Evolutionary conservation across 2,329 filamentous ascomycete genomes (phyloP), one percentile per base, ranked within the genome.

Genomic region (Nemania serpens): DNA sequence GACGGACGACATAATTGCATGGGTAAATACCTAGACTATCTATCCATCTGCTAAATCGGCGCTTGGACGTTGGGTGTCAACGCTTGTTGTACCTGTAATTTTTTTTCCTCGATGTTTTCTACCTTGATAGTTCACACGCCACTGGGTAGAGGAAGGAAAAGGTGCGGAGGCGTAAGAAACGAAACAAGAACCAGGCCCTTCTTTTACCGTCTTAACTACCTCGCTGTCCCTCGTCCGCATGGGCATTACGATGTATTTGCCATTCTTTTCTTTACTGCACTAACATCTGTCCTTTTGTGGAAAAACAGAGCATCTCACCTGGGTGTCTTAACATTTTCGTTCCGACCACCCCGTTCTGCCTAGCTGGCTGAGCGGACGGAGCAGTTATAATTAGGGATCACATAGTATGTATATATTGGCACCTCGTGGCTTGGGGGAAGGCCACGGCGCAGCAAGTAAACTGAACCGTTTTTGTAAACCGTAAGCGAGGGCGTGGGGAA

Each of bases 51-150:
- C 46, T 48, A 46, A 5, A 47, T 33, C 34, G 53, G 48, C 15
- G 46, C 33, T 61, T 43, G 36, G 29, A 39, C 22, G 45, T 62
- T 59, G 51, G 59, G 59, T 55, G 42, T 51, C 59, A 59, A 59
- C 34, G 47, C 15, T 46, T 46, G 34, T 25, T 29, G 17, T 17
- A 45, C 7, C 22, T 43, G 5, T n/a, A 17, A n/a, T n/a, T n/a
- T n/a, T 15, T 18, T 17, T 12, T 20, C 43, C 43, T 20, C 22
- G 9, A 20, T 33, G 15, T 20, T 6, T 41, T 41, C 15, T 33
- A 55, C 22, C 58, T 45, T 20, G 20, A 39, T 20, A 15, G 49
- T 12, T 48, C 43, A 13, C 17, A 55, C 59, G 20, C 20, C 39
- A 36, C 33, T 29, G 11, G 17, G n/a, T 18, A 11, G 33, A 47